Base-by-base conservation (phyloP, 1,284 basidiomycete species). In the Athelia sp. region DNA sequence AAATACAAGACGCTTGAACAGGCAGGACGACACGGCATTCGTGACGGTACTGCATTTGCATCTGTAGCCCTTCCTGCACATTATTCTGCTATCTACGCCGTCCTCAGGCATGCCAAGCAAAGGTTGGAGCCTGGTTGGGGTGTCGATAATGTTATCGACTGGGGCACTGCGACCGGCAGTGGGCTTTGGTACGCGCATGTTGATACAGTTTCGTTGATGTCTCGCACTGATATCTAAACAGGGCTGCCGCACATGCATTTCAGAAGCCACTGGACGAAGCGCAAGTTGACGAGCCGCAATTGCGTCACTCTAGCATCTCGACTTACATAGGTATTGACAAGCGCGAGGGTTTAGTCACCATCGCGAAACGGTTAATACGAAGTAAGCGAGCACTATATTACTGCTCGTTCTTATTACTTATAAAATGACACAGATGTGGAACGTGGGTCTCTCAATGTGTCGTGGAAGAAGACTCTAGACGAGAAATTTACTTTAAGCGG, bases 21-120 rank as follows among this genome's bases (percentile, higher is more conserved):
- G 58, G 73, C 75, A 29, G 65, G 63, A 50, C 74, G 72, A n/a
- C 84, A 85, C 64, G 71, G 68, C 32, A 73, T 78, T 48, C 75
- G 85, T 45, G 85, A 89, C 58, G 85, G 82, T 29, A 83, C 81
- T 22, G 87, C 88, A 13, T 89, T 90, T 61, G 82, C 82, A 15
- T 79, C 84, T 22, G 73, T 90, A 46, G 84, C 82, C 15, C 71
- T 91, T 47, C 88, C 87, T 2, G 79, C 84, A 3, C 87, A 90
- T 66, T 91, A 87, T 62, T 80, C 87, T 43, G 84, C 79, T 4
- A 81, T 90, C 54, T 74, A 70, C 52, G 71, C 85, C 14, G 84
- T 90, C 10, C 66, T 90, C 18, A 69, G 78, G 50, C 81, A 89
- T 58, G 58, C 82, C 35, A 82, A 79, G 54, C 74, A 69, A 43